phyloP scores from a whole-genome alignment of 805 yeast genomes.

The Hanseniaspora guilliermondii region DNA sequence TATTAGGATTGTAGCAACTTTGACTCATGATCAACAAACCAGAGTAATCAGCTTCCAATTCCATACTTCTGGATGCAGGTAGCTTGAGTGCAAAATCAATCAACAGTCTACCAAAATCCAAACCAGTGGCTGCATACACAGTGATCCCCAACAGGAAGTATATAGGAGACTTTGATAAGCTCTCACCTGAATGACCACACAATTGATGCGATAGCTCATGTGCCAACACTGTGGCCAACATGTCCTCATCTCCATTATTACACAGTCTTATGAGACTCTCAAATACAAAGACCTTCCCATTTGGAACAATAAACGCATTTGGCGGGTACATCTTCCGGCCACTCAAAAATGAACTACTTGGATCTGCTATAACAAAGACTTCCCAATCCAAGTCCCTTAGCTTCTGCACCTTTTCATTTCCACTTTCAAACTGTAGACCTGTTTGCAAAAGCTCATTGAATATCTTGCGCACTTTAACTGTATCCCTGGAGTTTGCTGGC shows the following conservation, averaged over 20 bases:
- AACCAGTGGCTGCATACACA: conserved; percentile 51
- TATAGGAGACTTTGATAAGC: conserved; percentile 63
- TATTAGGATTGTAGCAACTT: conserved; percentile 73
- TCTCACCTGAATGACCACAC: conserved; percentile 84
- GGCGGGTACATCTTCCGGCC: conserved; percentile 48
- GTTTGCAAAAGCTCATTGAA: conserved; percentile 54
- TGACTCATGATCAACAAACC: conserved; percentile 85
- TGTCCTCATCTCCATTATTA: conserved; percentile 55
- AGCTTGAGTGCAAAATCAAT: conserved; percentile 46
- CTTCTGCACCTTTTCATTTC: background rate
- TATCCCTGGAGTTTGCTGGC: conserved; percentile 51
- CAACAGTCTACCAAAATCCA: conserved; percentile 42
- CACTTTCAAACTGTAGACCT: conserved; percentile 19
- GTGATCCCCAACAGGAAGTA: conserved; percentile 42
- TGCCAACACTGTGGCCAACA: conserved; percentile 84
- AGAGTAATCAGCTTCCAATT: conserved; percentile 88
- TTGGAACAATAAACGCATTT: conserved; percentile 91
- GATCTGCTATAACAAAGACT: conserved; percentile 64
- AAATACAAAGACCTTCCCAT: conserved; percentile 89
- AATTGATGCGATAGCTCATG: conserved; percentile 93
- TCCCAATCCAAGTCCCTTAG: conserved; percentile 44
- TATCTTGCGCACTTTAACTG: conserved; percentile 42
- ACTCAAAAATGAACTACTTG: conserved; percentile 21
- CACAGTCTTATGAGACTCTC: conserved; percentile 67
- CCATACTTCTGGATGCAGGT: conserved; percentile 90